Evolutionary conservation across 2,329 filamentous ascomycete genomes (phyloP), one percentile per base, ranked within the genome.

Genomic region (Mycosphaerella sp.): DNA sequence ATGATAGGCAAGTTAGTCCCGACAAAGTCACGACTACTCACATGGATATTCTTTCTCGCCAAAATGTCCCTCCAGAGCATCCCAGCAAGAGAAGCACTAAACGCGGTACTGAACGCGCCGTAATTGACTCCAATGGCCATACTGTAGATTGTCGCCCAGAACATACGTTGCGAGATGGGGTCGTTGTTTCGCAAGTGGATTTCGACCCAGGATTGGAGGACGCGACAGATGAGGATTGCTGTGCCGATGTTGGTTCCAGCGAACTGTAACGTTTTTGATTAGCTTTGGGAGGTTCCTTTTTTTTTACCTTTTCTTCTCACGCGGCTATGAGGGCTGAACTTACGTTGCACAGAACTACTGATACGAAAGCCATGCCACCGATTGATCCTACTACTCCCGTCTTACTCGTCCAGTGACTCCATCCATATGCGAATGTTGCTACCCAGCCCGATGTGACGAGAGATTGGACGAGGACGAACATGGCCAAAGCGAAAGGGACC

Each of bases 161-260:
- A 87, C 0, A 78, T 85, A 3, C 84, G 76, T 39, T 87, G 71
- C 10, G 72, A 77, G 44, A 88, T 84, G 0, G 74, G 66, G 1
- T 65, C 68, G 0, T 68, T 67, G 35, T 73, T 76, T 0, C 57
- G 52, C 0, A 62, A 49, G 57, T 84, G 80, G 36, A 88, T 85
- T 1, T 70, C 61, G 55, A 79, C 71, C 85, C 85, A 88, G 0
- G 79, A 71, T 63, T 88, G 85, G 9, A 88, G 79, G 6, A 87
- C 77, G 2, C 85, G 81, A 7, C 79, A 86, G 1, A 88, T 73
- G 0, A 88, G 77, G 61, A 89, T 88, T 0, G 85, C 84, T 0
- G 85, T 86, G 30, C 85, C 85, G 46, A 88, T 88, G 57, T 88
- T 88, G 1, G 85, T 88, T 14, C 85, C 85, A 0, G 85, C 82